Base-by-base conservation (phyloP, 352 stramenopile genomes). In the Pythium brachiatum region DNA sequence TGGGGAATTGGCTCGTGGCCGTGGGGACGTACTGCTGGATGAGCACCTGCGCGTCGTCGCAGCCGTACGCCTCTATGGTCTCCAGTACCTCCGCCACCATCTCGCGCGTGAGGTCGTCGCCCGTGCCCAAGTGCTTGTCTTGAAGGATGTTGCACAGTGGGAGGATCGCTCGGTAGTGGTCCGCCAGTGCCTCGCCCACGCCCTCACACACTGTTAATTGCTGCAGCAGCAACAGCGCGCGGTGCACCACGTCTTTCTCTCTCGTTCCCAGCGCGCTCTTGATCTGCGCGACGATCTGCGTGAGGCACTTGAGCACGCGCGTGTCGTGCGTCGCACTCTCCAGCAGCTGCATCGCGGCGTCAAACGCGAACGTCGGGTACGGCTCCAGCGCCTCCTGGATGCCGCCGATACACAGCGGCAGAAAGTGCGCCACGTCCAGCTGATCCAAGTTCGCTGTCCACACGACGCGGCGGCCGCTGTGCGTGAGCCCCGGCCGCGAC, bases 71-170 rank as follows among this genome's bases (percentile, higher is more conserved):
- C 36, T 91, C 81, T 36, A 93, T 70, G 26, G 78, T 88, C 68
- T 93, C 84, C 27, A 93, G 76, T 20, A 73, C 70, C 32, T 91
- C 80, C 1, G 77, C 72, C 39, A 91, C 78, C 9, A 93, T 67
- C 29, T 72, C 72, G 59, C 72, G 81, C 0, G 82, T 93, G 31
- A 46, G 61, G 15, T 75, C 73, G 60, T 93, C 81, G 46, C 81
- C 82, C 1, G 78, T 91, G 55, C 81, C 82, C 32, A 92, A 56
- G 54, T 89, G 82, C 51, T 85, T 85, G 75, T 91, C 84, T 62
- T 91, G 83, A 16, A 92, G 53, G 26, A 94, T 85, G 67, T 91
- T 94, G 68, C 82, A 94, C 46, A 92, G 66, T n/a, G 84, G 84
- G 38, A 94, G 71, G 34, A 94, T 64, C 12, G 81, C 75, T 16